These are phyloP conservation scores for Aspergillus nomiae DNA, from an alignment of 2,329 filamentous ascomycete genomes.

Conservation along the genomic window DNA sequence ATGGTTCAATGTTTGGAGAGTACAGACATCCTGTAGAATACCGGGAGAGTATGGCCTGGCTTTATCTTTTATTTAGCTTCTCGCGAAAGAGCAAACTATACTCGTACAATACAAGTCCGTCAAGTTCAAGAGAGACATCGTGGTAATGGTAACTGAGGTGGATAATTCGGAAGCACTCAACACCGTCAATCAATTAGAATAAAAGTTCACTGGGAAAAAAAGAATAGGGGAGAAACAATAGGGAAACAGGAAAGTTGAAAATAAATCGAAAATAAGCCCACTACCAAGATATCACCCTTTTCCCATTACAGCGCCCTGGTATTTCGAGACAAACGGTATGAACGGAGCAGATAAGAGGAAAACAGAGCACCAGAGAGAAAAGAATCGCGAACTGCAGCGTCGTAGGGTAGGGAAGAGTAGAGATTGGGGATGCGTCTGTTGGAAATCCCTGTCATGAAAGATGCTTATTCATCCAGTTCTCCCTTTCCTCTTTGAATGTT, in stretches of 20 bases:
- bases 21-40: neutral
- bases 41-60: neutral
- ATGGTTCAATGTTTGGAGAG: no score
- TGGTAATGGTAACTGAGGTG: neutral
- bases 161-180: conserved; percentile 11
- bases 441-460: conserved; percentile 3
- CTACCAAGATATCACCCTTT: conserved; percentile 38
- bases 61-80: neutral
- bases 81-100: neutral
- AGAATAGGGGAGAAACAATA: conserved; percentile 4
- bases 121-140: neutral
- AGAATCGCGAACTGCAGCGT: conserved; percentile 30
- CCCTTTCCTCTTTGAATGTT: conserved; percentile 1
- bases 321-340: conserved; percentile 30
- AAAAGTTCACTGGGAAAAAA: conserved; percentile 8
- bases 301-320: conserved; percentile 44
- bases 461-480: neutral
- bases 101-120: conserved; percentile 1
- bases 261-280: conserved; percentile 43
- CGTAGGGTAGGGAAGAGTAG: conserved; percentile 20
- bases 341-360: conserved; percentile 18
- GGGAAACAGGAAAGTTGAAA: conserved; percentile 12
- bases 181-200: conserved; percentile 15
- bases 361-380: conserved; percentile 19
- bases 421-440: conserved; percentile 1